These are phyloP conservation scores for Coemansia sp. DNA, from an alignment of 192 early-diverging fungal species.

Conservation along the genomic window DNA sequence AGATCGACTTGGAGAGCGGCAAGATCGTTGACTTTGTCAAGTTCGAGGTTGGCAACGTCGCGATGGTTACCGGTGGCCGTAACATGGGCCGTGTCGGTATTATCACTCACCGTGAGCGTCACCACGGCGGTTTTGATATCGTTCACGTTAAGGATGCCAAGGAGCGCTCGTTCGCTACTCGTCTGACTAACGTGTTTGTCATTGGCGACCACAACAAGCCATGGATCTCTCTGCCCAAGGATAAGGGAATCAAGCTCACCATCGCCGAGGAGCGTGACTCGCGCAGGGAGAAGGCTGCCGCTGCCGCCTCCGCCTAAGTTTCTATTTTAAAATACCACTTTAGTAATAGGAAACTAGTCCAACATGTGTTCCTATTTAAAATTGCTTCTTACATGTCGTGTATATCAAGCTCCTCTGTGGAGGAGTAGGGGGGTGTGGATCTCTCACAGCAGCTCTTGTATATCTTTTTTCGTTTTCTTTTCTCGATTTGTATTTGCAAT, in stretches of 20 bases:
- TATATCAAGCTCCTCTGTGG: neutral
- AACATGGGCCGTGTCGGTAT: slow-evolving; percentile 98
- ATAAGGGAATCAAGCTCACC: slow-evolving; percentile 98
- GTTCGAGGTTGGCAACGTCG: slow-evolving; percentile 97
- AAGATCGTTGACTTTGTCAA: slow-evolving; percentile 95
- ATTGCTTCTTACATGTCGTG: neutral
- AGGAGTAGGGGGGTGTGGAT: neutral
- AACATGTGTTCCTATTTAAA: neutral
- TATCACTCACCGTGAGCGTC: slow-evolving; percentile 94
- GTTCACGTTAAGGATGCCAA: slow-evolving; percentile 98
- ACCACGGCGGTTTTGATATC: slow-evolving; percentile 98
- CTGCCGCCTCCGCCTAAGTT: slow-evolving; percentile 52
- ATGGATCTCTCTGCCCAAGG: slow-evolving; percentile 97
- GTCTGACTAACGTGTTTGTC: slow-evolving; percentile 89
- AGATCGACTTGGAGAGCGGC: slow-evolving; percentile 89
- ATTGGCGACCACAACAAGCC: slow-evolving; percentile 88
- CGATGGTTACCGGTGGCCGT: slow-evolving; percentile 96
- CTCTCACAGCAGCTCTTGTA: neutral
- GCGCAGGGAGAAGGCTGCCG: slow-evolving; percentile 67
- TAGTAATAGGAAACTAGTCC: slow-evolving; percentile 3
- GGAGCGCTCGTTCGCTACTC: slow-evolving; percentile 96
- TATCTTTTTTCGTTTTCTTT: neutral
- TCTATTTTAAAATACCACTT: neutral
- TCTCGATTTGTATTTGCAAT: neutral
- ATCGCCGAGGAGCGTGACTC: slow-evolving; percentile 99